Evolutionary conservation across 2,329 filamentous ascomycete species (phyloP).

Genomic region (Phyllosticta citribraziliensis): DNA sequence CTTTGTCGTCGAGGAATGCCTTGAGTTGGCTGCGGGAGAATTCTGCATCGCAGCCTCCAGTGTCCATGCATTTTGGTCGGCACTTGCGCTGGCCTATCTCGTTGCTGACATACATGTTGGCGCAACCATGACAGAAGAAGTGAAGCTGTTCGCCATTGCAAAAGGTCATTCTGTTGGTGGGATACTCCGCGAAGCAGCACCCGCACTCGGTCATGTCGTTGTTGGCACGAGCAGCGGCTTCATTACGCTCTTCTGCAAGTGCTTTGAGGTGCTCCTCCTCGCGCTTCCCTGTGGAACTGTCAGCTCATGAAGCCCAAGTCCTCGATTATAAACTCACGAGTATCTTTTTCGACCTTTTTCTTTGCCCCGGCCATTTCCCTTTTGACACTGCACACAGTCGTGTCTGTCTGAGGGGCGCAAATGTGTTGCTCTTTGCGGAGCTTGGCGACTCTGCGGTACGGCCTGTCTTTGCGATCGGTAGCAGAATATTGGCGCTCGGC

Average conservation of each 20-base stretch:
- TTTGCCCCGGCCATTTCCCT: conserved; percentile 16
- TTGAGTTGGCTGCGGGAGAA: conserved; percentile 49
- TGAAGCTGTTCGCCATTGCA: conserved; percentile 55
- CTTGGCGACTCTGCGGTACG: conserved; percentile 13
- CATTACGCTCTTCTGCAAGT: conserved; percentile 27
- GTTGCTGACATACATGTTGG: conserved; percentile 53
- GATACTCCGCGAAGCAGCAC: conserved; percentile 61
- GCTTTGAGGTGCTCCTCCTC: conserved; percentile 17
- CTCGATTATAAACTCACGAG: conserved; percentile 12
- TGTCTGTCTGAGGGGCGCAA: background rate
- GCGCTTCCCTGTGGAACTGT: conserved; percentile 17
- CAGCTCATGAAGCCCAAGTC: background rate
- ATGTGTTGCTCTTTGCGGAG: background rate
- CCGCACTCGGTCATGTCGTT: conserved; percentile 53
- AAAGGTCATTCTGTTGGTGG: conserved; percentile 57
- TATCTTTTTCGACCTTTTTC: conserved; percentile 17
- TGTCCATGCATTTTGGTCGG: conserved; percentile 60
- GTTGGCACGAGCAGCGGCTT: conserved; percentile 17
- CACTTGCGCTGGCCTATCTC: conserved; percentile 62
- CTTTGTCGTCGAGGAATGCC: conserved; percentile 48
- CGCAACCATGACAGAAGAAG: conserved; percentile 62
- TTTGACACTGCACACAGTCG: conserved; percentile 4
- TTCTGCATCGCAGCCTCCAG: conserved; percentile 51
- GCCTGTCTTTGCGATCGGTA: conserved; percentile 20
- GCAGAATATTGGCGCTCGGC: conserved; percentile 23